Evolutionary conservation across 78 protist genomes (phyloP).

Genomic region (Paratrimastix pyriformis): DNA sequence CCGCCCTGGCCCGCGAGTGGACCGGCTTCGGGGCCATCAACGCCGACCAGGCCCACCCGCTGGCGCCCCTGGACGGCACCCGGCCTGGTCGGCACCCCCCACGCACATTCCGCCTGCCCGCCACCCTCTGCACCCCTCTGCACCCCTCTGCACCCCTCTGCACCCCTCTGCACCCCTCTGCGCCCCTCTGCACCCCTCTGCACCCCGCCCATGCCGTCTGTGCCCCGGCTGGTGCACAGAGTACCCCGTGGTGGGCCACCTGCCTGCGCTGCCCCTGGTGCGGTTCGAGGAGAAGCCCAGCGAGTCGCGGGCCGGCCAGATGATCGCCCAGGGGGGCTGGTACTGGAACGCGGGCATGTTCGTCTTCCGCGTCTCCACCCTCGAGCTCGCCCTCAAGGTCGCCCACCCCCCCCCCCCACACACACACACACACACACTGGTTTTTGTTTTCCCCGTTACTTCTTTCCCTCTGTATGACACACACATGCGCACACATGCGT

Average conservation of each 20-base stretch:
- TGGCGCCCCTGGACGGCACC: neutral
- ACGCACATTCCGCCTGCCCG: too few species aligned
- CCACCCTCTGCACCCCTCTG: too few species aligned
- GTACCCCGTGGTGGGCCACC: neutral
- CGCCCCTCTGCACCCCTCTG: too few species aligned
- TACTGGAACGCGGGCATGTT: conserved; percentile 41
- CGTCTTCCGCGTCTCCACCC: conserved; percentile 2
- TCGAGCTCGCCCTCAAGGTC: neutral
- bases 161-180: too few species aligned
- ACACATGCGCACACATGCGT: too few species aligned
- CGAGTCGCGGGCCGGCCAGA: conserved; percentile 1
- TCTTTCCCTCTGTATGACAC: too few species aligned
- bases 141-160: too few species aligned
- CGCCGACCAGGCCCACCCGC: neutral
- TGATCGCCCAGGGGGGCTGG: conserved; percentile 24
- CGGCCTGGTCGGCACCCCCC: too few species aligned
- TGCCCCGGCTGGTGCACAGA: neutral
- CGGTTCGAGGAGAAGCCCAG: conserved; percentile 22
- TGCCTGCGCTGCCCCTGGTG: too few species aligned
- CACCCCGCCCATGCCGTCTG: too few species aligned
- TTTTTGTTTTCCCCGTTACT: too few species aligned
- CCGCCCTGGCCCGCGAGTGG: conserved; percentile 19
- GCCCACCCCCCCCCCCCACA: neutral
- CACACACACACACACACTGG: too few species aligned
- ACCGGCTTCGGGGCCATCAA: conserved; percentile 33